phyloP scores from a whole-genome alignment of 305 asterid genomes.

The Solanum aculeatissimum region DNA sequence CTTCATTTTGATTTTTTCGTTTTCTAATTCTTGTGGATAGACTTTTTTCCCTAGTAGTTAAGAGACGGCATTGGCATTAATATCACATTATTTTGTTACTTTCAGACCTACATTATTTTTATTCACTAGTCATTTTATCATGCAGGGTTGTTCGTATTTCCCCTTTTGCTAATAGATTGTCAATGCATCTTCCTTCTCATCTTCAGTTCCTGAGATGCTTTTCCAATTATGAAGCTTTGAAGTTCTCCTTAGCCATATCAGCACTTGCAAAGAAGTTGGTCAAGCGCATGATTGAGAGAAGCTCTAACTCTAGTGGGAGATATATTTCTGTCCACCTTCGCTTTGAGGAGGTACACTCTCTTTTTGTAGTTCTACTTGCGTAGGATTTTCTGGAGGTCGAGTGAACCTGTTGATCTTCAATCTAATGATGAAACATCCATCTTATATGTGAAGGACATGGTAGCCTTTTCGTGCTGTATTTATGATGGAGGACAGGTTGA shows the following conservation, averaged over 20 bases:
- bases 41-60: neutral
- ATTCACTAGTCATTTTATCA: neutral
- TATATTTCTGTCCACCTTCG: conserved; percentile 82
- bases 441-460: conserved; percentile 58
- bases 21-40: neutral
- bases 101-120: neutral
- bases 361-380: neutral
- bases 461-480: conserved; percentile 81
- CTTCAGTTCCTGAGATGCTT: conserved; percentile 69
- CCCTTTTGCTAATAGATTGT: conserved; percentile 80
- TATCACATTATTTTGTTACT: neutral
- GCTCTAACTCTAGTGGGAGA: conserved; percentile 48
- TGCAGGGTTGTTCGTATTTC: conserved; percentile 76
- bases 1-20: neutral
- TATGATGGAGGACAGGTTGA: conserved; percentile 67
- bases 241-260: conserved; percentile 56
- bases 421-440: neutral
- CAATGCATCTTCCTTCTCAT: conserved; percentile 57
- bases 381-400: neutral
- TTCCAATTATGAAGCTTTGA: conserved; percentile 72
- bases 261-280: conserved; percentile 42
- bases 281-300: conserved; percentile 52
- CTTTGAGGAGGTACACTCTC: conserved; percentile 57
- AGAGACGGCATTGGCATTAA: neutral
- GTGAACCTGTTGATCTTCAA: neutral